phyloP scores from a whole-genome alignment of 2,329 filamentous ascomycete species.

The Orbilia brochopaga region DNA sequence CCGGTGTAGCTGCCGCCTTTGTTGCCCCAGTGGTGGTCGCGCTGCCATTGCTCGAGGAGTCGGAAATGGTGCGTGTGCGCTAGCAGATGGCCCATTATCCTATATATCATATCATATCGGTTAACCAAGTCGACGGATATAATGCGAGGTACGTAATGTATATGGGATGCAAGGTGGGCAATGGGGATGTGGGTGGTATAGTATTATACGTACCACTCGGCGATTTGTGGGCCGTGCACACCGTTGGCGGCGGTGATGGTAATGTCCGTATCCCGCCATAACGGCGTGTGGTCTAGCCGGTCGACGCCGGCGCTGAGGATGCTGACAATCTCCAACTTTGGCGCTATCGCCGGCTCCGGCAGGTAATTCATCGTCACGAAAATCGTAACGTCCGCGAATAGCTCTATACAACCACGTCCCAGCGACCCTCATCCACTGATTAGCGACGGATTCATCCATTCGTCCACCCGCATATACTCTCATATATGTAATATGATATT shows the following conservation, averaged over 20 bases:
- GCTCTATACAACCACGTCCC: constrained; percentile 24
- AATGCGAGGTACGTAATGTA: too few relatives aligned
- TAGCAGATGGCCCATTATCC: constrained; percentile 34
- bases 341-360: constrained; percentile 60
- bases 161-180: too few relatives aligned
- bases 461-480: too few relatives aligned
- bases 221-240: constrained; percentile 61
- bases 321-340: constrained; percentile 64
- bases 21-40: constrained; percentile 47
- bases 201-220: constrained; percentile 50
- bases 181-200: too few relatives aligned
- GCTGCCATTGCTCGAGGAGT: constrained; percentile 51
- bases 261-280: constrained; percentile 64
- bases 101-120: background rate
- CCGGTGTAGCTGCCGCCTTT: constrained; percentile 32
- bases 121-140: too few relatives aligned
- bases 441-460: background rate
- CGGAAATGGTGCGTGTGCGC: constrained; percentile 50
- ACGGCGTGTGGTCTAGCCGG: constrained; percentile 60
- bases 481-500: constrained; percentile 1
- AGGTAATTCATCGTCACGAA: constrained; percentile 60
- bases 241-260: constrained; percentile 66
- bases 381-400: constrained; percentile 60
- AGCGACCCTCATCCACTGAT: background rate
- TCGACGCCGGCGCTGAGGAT: constrained; percentile 65